Evolutionary conservation across 2,329 filamentous ascomycete species (phyloP).

Genomic region (Thielaviopsis euricoi): DNA sequence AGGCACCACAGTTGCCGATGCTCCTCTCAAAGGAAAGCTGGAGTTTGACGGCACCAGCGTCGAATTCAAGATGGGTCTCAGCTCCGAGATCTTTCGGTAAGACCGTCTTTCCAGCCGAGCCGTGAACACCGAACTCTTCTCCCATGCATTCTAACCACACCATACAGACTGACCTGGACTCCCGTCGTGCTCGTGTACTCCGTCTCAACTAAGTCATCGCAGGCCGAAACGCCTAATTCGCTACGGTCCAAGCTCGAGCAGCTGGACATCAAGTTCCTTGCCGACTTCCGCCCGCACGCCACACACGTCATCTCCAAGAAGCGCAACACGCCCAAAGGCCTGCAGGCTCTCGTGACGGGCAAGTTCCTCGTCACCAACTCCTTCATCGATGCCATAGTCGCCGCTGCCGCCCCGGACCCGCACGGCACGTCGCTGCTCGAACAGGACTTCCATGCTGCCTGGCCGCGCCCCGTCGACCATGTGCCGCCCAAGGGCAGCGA

Average conservation of each 20-base stretch:
- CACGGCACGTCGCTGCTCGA: constrained; percentile 46
- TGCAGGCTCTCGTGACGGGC: constrained; percentile 73
- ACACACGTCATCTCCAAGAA: constrained; percentile 84
- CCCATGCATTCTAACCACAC: constrained; percentile 10
- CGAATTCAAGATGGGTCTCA: constrained; percentile 56
- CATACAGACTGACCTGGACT: constrained; percentile 56
- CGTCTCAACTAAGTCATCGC: constrained; percentile 54
- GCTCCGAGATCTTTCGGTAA: constrained; percentile 44
- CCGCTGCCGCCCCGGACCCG: constrained; percentile 28
- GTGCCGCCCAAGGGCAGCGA: constrained; percentile 64
- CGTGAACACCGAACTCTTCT: not conserved
- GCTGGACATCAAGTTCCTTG: constrained; percentile 74
- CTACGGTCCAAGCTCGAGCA: constrained; percentile 55
- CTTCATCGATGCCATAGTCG: constrained; percentile 58
- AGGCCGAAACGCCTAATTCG: constrained; percentile 43
- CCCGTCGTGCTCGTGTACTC: constrained; percentile 71
- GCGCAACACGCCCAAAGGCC: constrained; percentile 71
- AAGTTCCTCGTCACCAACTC: constrained; percentile 57
- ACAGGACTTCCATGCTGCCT: constrained; percentile 58
- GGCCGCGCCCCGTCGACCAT: constrained; percentile 59
- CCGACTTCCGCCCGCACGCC: constrained; percentile 54
- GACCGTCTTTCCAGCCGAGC: constrained; percentile 3
- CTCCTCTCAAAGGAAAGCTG: constrained; percentile 47
- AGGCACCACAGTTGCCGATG: constrained; percentile 64
- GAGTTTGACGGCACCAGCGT: constrained; percentile 38